Conservation (phyloP, 1,139 yeast species). For the Hyphopichia buzzinii region DNA sequence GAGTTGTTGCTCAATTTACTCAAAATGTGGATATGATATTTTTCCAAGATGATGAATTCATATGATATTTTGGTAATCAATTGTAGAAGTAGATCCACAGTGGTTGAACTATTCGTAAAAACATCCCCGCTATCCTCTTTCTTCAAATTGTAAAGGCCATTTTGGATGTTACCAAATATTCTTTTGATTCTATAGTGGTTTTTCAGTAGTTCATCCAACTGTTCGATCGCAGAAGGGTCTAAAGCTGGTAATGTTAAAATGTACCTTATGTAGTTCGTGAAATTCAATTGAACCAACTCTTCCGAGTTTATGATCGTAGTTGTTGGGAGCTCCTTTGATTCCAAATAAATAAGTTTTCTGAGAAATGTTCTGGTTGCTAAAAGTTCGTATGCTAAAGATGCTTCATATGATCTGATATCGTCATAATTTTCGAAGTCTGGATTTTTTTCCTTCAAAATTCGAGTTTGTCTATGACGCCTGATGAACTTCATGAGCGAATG, state of each 20-base stretch:
- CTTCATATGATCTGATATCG: constrained; percentile 29
- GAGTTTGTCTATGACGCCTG: constrained; percentile 19
- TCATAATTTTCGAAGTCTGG: constrained; percentile 12
- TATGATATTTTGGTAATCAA: constrained; percentile 37
- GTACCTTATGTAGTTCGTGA: constrained; percentile 38
- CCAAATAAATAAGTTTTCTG: constrained; percentile 22
- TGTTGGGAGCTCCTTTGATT: constrained; percentile 7
- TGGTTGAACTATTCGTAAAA: constrained; percentile 11
- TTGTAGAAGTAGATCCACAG: constrained; percentile 25
- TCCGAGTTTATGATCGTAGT: constrained; percentile 21
- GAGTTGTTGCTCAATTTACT: constrained; percentile 35
- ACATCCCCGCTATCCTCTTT: constrained; percentile 33
- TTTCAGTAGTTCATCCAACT: constrained; percentile 20
- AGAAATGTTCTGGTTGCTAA: constrained; percentile 28
- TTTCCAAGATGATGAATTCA: constrained; percentile 42
- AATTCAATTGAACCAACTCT: constrained; percentile 39
- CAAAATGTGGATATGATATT: constrained; percentile 39
- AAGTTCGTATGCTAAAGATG: constrained; percentile 32
- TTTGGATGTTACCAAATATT: constrained; percentile 25
- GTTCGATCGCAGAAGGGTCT: constrained; percentile 11
- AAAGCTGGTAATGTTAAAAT: constrained; percentile 30
- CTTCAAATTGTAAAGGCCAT: constrained; percentile 24
- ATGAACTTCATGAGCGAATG: constrained; percentile 39
- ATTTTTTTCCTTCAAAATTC: constrained; percentile 6
- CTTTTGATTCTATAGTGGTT: constrained; percentile 31